Evolutionary conservation across 2,329 filamentous ascomycete genomes (phyloP).

Genomic region (Colletotrichum echinochloae): DNA sequence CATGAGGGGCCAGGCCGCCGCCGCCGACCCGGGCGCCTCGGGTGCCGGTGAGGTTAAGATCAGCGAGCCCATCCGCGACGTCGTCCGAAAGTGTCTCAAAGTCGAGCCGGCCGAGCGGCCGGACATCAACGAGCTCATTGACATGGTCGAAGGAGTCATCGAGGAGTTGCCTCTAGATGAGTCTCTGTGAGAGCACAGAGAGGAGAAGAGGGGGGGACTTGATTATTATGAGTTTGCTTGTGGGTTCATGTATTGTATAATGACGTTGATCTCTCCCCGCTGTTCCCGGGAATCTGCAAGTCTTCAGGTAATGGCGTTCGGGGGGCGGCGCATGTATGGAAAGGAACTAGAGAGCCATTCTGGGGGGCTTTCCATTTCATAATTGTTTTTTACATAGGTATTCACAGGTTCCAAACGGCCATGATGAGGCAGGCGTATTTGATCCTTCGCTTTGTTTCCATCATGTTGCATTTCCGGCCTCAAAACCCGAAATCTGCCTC

Average conservation of each 20-base stretch:
- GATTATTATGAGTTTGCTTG: not conserved
- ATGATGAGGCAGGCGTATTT: not conserved
- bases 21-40: slow-evolving; percentile 45
- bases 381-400: slow-evolving; percentile 20
- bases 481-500: not conserved
- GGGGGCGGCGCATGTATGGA: slow-evolving; percentile 30
- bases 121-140: slow-evolving; percentile 86
- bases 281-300: slow-evolving; percentile 33
- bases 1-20: slow-evolving; percentile 45
- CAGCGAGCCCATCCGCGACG: slow-evolving; percentile 84
- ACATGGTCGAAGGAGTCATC: slow-evolving; percentile 80
- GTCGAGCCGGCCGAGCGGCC: slow-evolving; percentile 91
- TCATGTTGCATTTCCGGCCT: not conserved
- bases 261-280: slow-evolving; percentile 26
- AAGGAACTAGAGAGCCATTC: slow-evolving; percentile 29
- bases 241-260: slow-evolving; percentile 27
- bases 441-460: not conserved
- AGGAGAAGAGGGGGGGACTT: not conserved
- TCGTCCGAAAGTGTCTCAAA: slow-evolving; percentile 86
- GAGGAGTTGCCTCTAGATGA: slow-evolving; percentile 72
- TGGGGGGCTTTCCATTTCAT: not conserved
- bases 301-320: slow-evolving; percentile 33
- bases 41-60: slow-evolving; percentile 65
- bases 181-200: slow-evolving; percentile 10
- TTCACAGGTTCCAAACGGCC: slow-evolving; percentile 3